phyloP scores from a whole-genome alignment of 2,329 filamentous ascomycete species.

The Cytospora piceicola region DNA sequence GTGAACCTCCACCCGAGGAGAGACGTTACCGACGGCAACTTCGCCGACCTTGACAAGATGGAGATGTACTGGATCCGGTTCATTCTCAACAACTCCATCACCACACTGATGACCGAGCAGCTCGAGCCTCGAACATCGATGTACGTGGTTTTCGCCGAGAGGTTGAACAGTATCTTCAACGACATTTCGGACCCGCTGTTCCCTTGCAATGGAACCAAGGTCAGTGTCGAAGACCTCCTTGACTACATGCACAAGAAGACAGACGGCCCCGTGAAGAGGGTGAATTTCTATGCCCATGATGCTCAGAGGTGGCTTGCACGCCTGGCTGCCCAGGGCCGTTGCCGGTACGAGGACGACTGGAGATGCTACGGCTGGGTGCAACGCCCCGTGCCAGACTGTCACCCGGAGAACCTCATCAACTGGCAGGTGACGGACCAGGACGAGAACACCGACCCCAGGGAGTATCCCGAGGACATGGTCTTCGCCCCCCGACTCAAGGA shows the following conservation, averaged over 20 bases:
- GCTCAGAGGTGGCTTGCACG: conserved; percentile 39
- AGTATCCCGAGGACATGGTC: conserved; percentile 15
- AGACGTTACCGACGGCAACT: background rate
- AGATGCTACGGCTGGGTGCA: conserved; percentile 36
- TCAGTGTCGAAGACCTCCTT: conserved; percentile 37
- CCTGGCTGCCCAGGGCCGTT: conserved; percentile 36
- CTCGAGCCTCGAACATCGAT: conserved; percentile 36
- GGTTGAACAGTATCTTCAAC: conserved; percentile 41
- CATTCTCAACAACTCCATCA: conserved; percentile 38
- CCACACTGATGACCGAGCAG: conserved; percentile 32
- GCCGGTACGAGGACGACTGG: conserved; percentile 33
- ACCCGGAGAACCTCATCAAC: conserved; percentile 41
- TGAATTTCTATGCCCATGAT: conserved; percentile 38
- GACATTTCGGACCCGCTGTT: conserved; percentile 38
- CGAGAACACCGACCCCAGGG: background rate
- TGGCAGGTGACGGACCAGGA: conserved; percentile 31
- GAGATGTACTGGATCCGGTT: conserved; percentile 43
- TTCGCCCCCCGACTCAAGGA: conserved; percentile 23
- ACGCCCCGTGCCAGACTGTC: conserved; percentile 36
- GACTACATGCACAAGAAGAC: conserved; percentile 36
- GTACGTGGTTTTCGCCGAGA: conserved; percentile 40
- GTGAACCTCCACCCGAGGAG: conserved; percentile 8
- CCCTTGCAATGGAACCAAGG: conserved; percentile 27
- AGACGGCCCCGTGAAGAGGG: conserved; percentile 33
- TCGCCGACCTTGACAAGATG: conserved; percentile 30